These are phyloP conservation scores for Trichophyton schoenleinii DNA, from an alignment of 2,329 filamentous ascomycete species.

Conservation along the genomic window DNA sequence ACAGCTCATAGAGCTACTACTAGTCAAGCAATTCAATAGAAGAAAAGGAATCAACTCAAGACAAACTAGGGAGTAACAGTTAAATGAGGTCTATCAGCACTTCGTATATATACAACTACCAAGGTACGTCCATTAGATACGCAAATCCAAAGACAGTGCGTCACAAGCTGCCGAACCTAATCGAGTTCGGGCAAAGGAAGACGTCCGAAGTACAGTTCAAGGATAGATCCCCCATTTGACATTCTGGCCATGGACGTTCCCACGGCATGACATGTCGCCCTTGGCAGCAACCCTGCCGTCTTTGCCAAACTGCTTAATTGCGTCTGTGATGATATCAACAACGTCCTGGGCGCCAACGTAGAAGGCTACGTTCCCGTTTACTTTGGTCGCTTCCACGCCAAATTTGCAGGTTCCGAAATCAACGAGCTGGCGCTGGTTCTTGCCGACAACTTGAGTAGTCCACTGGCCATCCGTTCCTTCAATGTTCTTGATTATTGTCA, in stretches of 20 bases:
- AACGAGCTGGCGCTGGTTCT: neutral
- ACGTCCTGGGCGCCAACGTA: neutral
- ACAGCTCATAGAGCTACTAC: too few relatives aligned
- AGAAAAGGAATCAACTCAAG: too few relatives aligned
- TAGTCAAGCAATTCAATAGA: too few relatives aligned
- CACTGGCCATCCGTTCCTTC: neutral
- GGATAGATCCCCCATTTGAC: conserved; percentile 14
- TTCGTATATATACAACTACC: too few relatives aligned
- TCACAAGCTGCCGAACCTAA: neutral
- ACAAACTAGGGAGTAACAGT: too few relatives aligned
- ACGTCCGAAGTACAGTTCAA: neutral
- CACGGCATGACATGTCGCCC: conserved; percentile 14
- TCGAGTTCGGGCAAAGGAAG: neutral
- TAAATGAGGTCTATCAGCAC: too few relatives aligned
- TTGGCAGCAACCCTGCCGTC: conserved; percentile 12
- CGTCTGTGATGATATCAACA: conserved; percentile 14
- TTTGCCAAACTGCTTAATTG: neutral
- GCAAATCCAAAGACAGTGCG: neutral
- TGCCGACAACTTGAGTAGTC: neutral
- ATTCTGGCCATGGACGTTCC: conserved; percentile 11
- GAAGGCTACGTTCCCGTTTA: neutral
- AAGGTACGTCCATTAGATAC: neutral
- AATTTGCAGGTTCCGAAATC: neutral
- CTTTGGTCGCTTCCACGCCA: neutral
- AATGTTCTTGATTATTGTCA: conserved; percentile 3